Base-by-base conservation (phyloP, 805 yeast species). In the Monosporozyma yasuniensis region DNA sequence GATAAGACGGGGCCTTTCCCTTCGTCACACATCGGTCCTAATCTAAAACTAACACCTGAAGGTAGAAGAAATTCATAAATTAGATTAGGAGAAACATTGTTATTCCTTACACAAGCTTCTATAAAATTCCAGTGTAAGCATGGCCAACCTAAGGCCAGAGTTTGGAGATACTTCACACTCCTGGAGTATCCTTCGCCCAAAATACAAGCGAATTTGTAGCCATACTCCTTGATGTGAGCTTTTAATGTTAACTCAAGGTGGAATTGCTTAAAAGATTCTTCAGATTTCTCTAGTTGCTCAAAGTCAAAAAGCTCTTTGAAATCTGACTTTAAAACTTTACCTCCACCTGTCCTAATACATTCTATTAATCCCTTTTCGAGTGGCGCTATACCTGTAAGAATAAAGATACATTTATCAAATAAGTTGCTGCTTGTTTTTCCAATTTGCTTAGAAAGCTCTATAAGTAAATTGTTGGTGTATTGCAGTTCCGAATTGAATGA, bases 141-240 rank as follows among this genome's bases (percentile, higher is more conserved):
- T 2, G 97, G 97, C 96, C 96, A 88, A 2, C 91, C 90, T 42
- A 88, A 61, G 0, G 91, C 86, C 16, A 88, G 63, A 2, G 84
- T 80, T 59, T 87, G 93, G 9, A 89, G 62, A 61, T 84, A 89
- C 59, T 88, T 89, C 8, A 81, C 73, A 45, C 89, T 86, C 35
- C 96, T 69, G 18, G 78, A 72, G 50, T 76, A 74, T 28, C 72
- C 72, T 37, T 74, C 74, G 0, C 91, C 74, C 1, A 89, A 66
- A 32, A 86, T 69, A 1, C 90, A 90, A 1, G 76, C 87, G 66
- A 88, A 86, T 30, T 58, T n/a, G n/a, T n/a, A n/a, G n/a, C n/a
- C 70, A 52, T 63, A 72, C 1, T 55, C 50, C 9, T 52, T 42
- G 7, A 28, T 25, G 6, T 49, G 32, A 21, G 54, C 38, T 10